Evolutionary conservation across 371 early-diverging fungal species (phyloP), one percentile per base, ranked within the genome.

Genomic region (Mortierella sp.): DNA sequence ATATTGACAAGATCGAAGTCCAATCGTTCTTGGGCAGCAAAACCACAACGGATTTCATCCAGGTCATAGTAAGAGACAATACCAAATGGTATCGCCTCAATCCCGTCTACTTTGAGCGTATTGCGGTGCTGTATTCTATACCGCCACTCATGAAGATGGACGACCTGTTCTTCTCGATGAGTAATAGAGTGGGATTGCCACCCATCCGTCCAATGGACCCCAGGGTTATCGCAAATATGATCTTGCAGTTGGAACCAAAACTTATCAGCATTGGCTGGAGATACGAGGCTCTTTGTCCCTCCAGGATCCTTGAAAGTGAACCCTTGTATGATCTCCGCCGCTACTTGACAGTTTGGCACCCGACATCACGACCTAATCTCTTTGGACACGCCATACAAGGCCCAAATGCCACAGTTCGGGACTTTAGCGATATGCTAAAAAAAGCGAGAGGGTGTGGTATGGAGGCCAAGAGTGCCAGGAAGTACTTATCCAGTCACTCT

Each of bases 21-120:
- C 34, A 34, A 34, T 4, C 34, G 18, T 30, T 60, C 42, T 27
- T 67, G 26, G 61, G 61, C 16, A 30, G 21, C 27, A 67, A 50
- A 19, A 31, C 51, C 38, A 3, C 61, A 14, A 38, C 16, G 21
- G 27, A 12, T 13, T 28, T 67, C 30, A 48, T 67, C 6, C 56
- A 60, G 19, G 14, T 3, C 5, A 24, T 8, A 3, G 5, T 3
- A 9, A 24, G 26, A 4, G 21, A 30, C 27, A 31, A 31, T 1
- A n/a, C 14, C 41, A 67, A 54, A 26, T 67, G 24, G 21, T 67
- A 67, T 19, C 58, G 65, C 19, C 51, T 65, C 16, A 34, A 19
- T 2, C 58, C 58, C 13, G 19, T 16, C 10, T 65, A 50, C 53
- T 45, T 65, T 49, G 21, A 56, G 23, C 23, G 16, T 18, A 19